Evolutionary conservation across 2,329 filamentous ascomycete genomes (phyloP), one percentile per base, ranked within the genome.

Genomic region (Neurospora crassa): DNA sequence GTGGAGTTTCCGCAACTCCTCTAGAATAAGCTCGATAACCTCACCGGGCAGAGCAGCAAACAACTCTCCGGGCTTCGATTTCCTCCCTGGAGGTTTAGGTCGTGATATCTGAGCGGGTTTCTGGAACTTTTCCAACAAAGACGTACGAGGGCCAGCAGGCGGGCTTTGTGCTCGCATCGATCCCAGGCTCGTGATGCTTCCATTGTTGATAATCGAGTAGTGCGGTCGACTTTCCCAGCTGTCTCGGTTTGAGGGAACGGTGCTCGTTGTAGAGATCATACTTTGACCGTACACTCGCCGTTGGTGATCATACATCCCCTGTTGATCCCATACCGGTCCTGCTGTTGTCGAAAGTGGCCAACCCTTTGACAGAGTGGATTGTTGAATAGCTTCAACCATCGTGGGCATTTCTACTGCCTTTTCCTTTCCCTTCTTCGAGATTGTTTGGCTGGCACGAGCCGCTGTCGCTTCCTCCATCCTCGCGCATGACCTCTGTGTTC

Each of bases 1-100:
- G 76, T 91, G 89, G 16, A 83, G 77, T 45, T 81, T 79, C 76
- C 83, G 86, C 20, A 91, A 79, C 70, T 85, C 83, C 47, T 82
- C 82, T 42, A 90, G 76, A n/a, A 90, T 85, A 42, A 87, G 79
- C 69, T 85, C 82, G 67, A 90, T 78, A 1, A 90, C 86, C 76
- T 89, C 87, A n/a, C 84, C 83, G 0, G 88, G 88, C 18, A 90
- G 75, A 24, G 81, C 82, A n/a, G 81, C 81, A 72, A 90, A 87
- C 7, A 86, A 78, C 75, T 88, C 87, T 16, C 86, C 84, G 0
- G 83, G 83, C 42, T 79, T 78, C 11, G 80, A 78, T 71, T 76
- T 82, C 43, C 74, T 75, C 37, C 79, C 77, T 24, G 78, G 74
- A 73, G 78, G 78, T 75, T 81, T 82, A 68, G 81, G 8, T 40